Evolutionary conservation across 179 eudicot genomes (phyloP), one percentile per base, ranked within the genome.

Genomic region (Beta lomatogona): DNA sequence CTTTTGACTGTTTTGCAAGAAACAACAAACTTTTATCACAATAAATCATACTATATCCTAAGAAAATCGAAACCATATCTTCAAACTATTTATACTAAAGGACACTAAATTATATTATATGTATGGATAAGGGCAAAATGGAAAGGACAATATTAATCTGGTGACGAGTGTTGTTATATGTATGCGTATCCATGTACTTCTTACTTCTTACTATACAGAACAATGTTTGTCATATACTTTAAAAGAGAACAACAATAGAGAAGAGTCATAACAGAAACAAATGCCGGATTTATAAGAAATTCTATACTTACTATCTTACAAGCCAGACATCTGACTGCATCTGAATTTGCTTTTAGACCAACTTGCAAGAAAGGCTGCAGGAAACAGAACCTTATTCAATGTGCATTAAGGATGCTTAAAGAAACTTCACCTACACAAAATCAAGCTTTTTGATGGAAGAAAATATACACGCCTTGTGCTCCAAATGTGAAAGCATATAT

Each of bases 261-360:
- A 14, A 76, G 18, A 16, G 6, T 16, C 58, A 58, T 22, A 58
- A 25, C 59, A 25, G 50, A 73, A 44, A 45, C 55, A 16, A 36
- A 36, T 36, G 41, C 41, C 59, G n/a, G 58, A 74, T 59, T 15
- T 54, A 71, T 46, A 31, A 77, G 74, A 73, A 41, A 5, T 16
- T 57, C 54, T 41, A 21, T 21, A 87, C 95, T 76, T 91, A 96
- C 98, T 53, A 91, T 88, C 86, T 91, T 90, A 86, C 99, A 94
- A 54, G 99, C 92, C 75, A 94, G 71, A 74, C 81, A 82, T 88
- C 86, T 91, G 82, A 94, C 93, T 83, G 87, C 88, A 72, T 91
- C 93, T 55, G 98, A 92, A 57, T 89, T 92, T 72, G 99, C 94
- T 83, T 82, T 88, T 64, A 96, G 88, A 67, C 99, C 99, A 85